Evolutionary conservation across 805 yeast genomes (phyloP).

Genomic region (Metschnikowia bowlesiae): DNA sequence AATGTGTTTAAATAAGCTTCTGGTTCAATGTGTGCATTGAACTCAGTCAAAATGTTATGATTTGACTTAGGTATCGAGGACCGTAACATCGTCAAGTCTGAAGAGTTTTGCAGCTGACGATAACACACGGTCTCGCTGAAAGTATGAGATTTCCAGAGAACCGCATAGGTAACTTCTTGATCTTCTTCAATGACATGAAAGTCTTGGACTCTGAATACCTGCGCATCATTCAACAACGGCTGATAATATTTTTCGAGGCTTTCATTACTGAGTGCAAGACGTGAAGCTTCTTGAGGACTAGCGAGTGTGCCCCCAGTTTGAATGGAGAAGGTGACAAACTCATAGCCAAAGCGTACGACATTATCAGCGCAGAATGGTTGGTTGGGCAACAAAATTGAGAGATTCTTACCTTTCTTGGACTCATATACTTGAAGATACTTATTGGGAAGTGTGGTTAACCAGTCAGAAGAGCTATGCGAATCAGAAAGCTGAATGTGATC

Average conservation of each 20-base stretch:
- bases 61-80: constrained; percentile 36
- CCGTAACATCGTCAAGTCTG: neutral
- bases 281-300: neutral
- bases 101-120: constrained; percentile 2
- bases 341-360: constrained; percentile 17
- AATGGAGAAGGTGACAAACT: constrained; percentile 24
- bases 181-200: constrained; percentile 6
- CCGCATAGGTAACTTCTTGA: constrained; percentile 19
- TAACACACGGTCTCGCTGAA: constrained; percentile 15
- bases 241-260: neutral
- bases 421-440: constrained; percentile 24
- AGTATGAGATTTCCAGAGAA: constrained; percentile 64
- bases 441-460: constrained; percentile 29
- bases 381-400: constrained; percentile 14
- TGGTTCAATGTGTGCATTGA: constrained; percentile 5
- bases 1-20: constrained; percentile 20
- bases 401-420: neutral
- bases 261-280: constrained; percentile 2
- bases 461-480: constrained; percentile 7
- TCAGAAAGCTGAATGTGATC: neutral
- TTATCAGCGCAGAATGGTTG: constrained; percentile 9
- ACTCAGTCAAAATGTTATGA: constrained; percentile 4
- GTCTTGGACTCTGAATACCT: constrained; percentile 13
- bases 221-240: neutral
- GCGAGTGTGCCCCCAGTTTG: neutral